A percentile compares a stretch with the other conserved stretches of the same genome.
These are phyloP conservation scores for Yamadazyma laniorum DNA, from an alignment of 805 yeast species.

Conservation along the genomic window DNA sequence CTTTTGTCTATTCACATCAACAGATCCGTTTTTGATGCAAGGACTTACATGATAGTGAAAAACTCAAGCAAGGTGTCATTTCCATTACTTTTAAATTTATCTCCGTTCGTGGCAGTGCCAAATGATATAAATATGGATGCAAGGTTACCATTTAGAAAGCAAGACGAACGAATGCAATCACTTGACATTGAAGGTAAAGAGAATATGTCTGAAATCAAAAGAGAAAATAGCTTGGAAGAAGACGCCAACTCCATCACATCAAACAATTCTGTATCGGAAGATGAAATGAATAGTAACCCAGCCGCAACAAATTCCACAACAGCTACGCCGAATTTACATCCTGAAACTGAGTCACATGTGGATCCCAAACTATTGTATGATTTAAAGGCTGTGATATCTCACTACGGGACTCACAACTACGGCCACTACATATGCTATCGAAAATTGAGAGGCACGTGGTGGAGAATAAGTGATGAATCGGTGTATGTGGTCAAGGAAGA, in stretches of 20 bases:
- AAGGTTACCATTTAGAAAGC: slow-evolving; percentile 66
- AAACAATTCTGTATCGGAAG: slow-evolving; percentile 6
- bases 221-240: not conserved
- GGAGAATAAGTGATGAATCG: slow-evolving; percentile 91
- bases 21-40: slow-evolving; percentile 88
- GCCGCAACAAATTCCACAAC: slow-evolving; percentile 8
- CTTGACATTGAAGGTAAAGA: not conserved
- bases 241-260: not conserved
- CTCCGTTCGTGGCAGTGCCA: slow-evolving; percentile 67
- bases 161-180: slow-evolving; percentile 33
- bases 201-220: not conserved
- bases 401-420: slow-evolving; percentile 93
- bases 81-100: slow-evolving; percentile 65
- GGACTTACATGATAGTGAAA: slow-evolving; percentile 78
- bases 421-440: slow-evolving; percentile 96
- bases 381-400: slow-evolving; percentile 83
- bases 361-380: slow-evolving; percentile 57
- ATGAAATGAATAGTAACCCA: slow-evolving; percentile 4
- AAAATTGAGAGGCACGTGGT: slow-evolving; percentile 82
- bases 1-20: slow-evolving; percentile 83
- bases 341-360: not conserved
- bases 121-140: slow-evolving; percentile 78
- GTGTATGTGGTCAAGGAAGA: slow-evolving; percentile 77
- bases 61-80: slow-evolving; percentile 81
- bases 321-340: slow-evolving; percentile 12